phyloP scores from a whole-genome alignment of 176 grass and related monocot genomes.

The Puya raimondii region DNA sequence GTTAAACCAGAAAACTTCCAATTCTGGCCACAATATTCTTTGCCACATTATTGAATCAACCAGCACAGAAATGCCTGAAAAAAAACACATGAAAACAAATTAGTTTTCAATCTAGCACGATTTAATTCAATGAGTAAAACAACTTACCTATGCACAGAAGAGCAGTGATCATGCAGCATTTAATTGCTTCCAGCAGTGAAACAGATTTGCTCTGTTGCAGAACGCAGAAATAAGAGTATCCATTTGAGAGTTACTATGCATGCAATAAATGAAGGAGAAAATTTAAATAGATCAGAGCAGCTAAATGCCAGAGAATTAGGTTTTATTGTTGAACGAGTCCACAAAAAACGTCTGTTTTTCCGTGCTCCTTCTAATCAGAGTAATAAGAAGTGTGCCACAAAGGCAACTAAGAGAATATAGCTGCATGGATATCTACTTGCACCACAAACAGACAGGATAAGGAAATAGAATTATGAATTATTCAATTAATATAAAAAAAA shows the following conservation, averaged over 20 bases:
- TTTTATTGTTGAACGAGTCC: neutral
- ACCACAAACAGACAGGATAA: neutral
- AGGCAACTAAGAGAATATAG: too few relatives aligned
- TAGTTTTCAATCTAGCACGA: slow-evolving; percentile 8
- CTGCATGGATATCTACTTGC: neutral
- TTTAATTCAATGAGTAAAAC: slow-evolving; percentile 7
- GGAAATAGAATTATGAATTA: neutral
- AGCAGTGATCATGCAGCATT: slow-evolving; percentile 49
- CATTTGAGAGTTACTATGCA: slow-evolving; percentile 3
- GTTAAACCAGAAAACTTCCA: slow-evolving; percentile 98
- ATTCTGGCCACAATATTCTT: slow-evolving; percentile 86
- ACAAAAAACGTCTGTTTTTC: too few relatives aligned
- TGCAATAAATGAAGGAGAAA: slow-evolving; percentile 10
- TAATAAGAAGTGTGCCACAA: too few relatives aligned
- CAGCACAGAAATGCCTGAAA: slow-evolving; percentile 50
- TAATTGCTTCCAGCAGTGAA: slow-evolving; percentile 60
- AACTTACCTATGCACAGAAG: slow-evolving; percentile 66
- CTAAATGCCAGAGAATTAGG: neutral
- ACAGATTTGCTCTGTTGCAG: slow-evolving; percentile 59
- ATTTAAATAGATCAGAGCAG: neutral
- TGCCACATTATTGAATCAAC: slow-evolving; percentile 88
- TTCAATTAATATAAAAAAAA: neutral
- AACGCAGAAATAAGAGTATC: slow-evolving; percentile 26
- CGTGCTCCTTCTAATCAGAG: too few relatives aligned
- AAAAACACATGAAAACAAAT: slow-evolving; percentile 16